Evolutionary conservation across 1,284 basidiomycete genomes (phyloP).

Genomic region (Abortiporus biennis): DNA sequence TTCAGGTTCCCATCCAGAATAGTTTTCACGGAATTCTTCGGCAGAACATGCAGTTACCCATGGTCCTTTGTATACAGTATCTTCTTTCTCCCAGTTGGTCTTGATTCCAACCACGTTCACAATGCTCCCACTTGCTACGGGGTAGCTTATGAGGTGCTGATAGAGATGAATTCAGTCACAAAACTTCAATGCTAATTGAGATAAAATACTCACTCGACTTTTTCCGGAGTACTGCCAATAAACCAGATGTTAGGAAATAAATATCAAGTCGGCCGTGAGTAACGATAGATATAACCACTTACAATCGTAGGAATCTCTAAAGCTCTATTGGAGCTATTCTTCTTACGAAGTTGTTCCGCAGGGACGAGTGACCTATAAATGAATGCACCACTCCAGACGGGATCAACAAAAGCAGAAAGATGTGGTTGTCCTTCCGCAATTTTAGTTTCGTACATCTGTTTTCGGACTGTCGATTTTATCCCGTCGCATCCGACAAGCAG

Average conservation of each 20-base stretch:
- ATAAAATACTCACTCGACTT: slow-evolving; percentile 18
- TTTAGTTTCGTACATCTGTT: slow-evolving; percentile 19
- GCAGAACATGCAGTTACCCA: slow-evolving; percentile 22
- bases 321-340: slow-evolving; percentile 18
- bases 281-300: slow-evolving; percentile 7
- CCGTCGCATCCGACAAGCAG: slow-evolving; percentile 42
- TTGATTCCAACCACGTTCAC: slow-evolving; percentile 26
- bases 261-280: too few relatives aligned
- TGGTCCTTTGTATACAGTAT: slow-evolving; percentile 17
- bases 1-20: slow-evolving; percentile 26
- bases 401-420: slow-evolving; percentile 21
- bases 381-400: slow-evolving; percentile 29
- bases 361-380: slow-evolving; percentile 28
- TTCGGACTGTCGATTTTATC: slow-evolving; percentile 39
- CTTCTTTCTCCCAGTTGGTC: slow-evolving; percentile 19
- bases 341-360: slow-evolving; percentile 1
- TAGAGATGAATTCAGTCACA: not conserved
- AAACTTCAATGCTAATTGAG: not conserved
- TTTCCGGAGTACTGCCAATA: slow-evolving; percentile 25
- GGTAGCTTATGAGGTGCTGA: slow-evolving; percentile 28
- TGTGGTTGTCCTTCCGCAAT: slow-evolving; percentile 1
- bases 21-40: slow-evolving; percentile 22
- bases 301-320: slow-evolving; percentile 27
- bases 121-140: slow-evolving; percentile 23
- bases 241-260: not conserved